Evolutionary conservation across 1,284 basidiomycete species (phyloP).

Genomic region (Fomitopsis palustris): DNA sequence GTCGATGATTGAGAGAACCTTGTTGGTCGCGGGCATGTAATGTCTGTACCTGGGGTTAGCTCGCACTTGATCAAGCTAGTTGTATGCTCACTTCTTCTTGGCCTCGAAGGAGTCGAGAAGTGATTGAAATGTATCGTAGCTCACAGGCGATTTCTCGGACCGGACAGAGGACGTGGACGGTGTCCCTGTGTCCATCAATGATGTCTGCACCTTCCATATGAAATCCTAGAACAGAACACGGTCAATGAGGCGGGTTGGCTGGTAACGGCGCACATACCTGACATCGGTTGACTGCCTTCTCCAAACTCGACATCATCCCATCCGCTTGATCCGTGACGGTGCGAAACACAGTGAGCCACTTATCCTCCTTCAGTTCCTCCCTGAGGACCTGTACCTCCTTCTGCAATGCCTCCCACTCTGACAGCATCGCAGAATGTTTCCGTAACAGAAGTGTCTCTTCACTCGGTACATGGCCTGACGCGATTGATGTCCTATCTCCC

Average conservation of each 20-base stretch:
- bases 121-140: slow-evolving; percentile 58
- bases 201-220: slow-evolving; percentile 71
- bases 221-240: slow-evolving; percentile 54
- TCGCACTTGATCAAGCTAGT: slow-evolving; percentile 3
- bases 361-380: slow-evolving; percentile 93
- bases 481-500: slow-evolving; percentile 46
- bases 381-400: slow-evolving; percentile 79
- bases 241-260: not conserved
- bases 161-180: slow-evolving; percentile 42
- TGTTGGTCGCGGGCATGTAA: slow-evolving; percentile 90
- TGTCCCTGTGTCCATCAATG: slow-evolving; percentile 43
- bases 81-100: slow-evolving; percentile 70
- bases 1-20: slow-evolving; percentile 90
- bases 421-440: slow-evolving; percentile 64
- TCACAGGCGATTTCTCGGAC: slow-evolving; percentile 49
- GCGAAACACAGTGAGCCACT: slow-evolving; percentile 92
- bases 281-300: slow-evolving; percentile 85
- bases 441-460: slow-evolving; percentile 56
- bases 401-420: slow-evolving; percentile 80
- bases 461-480: slow-evolving; percentile 30
- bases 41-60: slow-evolving; percentile 44
- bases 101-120: slow-evolving; percentile 75
- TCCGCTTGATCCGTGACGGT: slow-evolving; percentile 91
- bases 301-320: slow-evolving; percentile 93
- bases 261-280: slow-evolving; percentile 59